phyloP scores from a whole-genome alignment of 208 protist genomes.

The Entamoeba moshkovskii region DNA sequence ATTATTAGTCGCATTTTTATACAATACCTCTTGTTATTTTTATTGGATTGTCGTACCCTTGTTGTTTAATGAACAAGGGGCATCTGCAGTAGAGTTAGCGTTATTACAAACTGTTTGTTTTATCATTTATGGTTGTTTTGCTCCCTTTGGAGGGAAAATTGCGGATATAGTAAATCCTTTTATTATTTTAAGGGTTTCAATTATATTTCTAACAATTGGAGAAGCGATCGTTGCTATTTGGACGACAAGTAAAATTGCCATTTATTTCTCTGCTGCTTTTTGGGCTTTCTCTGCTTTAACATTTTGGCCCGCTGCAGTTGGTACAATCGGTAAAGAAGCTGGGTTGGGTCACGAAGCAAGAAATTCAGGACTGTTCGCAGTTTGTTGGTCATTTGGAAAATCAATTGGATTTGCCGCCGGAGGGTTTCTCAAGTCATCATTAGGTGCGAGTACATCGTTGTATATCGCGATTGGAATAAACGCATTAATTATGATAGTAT shows the following conservation, averaged over 20 bases:
- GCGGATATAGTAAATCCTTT: background rate
- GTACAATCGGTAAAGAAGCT: background rate
- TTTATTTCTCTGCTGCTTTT: background rate
- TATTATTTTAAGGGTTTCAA: background rate
- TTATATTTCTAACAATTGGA: background rate
- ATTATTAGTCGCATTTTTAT: background rate
- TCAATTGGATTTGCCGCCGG: background rate
- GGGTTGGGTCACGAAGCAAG: background rate
- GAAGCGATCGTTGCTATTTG: background rate
- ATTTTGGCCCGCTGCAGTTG: background rate
- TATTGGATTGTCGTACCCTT: background rate
- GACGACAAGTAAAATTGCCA: background rate
- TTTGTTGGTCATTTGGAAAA: background rate
- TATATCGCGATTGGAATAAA: background rate
- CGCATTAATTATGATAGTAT: background rate
- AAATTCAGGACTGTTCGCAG: background rate
- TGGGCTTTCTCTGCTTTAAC: background rate
- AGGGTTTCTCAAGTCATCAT: background rate
- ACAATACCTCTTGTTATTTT: background rate
- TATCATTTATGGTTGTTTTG: background rate
- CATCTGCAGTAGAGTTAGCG: background rate
- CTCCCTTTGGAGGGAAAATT: background rate
- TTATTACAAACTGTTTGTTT: background rate
- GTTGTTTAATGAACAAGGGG: slow-evolving; percentile 2
- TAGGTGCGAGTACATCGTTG: background rate